phyloP scores from a whole-genome alignment of 1,284 basidiomycete genomes.

The Phylloboletellus chloephorus region DNA sequence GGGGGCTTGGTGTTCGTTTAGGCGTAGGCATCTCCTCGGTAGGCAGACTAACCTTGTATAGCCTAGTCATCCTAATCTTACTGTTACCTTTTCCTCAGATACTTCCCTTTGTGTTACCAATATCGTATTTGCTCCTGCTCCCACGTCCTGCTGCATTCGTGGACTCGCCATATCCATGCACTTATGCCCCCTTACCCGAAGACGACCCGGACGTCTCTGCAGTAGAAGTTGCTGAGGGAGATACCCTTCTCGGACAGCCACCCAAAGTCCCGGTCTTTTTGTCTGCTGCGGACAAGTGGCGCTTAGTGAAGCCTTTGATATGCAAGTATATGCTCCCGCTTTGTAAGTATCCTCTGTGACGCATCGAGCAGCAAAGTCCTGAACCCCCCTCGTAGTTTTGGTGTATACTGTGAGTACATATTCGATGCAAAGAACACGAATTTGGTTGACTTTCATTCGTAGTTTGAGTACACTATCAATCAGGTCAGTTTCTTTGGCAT shows the following conservation, averaged over 20 bases:
- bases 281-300: constrained; percentile 67
- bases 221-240: constrained; percentile 36
- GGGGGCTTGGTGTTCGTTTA: constrained; percentile 76
- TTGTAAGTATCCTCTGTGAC: constrained; percentile 45
- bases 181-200: constrained; percentile 52
- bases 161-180: constrained; percentile 36
- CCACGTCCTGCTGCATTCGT: constrained; percentile 53
- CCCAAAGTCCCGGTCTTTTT: constrained; percentile 43
- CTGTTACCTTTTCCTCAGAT: constrained; percentile 41
- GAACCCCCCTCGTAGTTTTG: constrained; percentile 44
- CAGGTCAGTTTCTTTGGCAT: constrained; percentile 49
- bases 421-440: neutral
- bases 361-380: constrained; percentile 1
- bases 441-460: constrained; percentile 12
- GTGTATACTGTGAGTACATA: constrained; percentile 66
- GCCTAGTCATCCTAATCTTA: constrained; percentile 1
- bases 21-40: constrained; percentile 83
- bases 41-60: constrained; percentile 24
- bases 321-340: constrained; percentile 76
- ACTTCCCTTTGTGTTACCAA: constrained; percentile 70
- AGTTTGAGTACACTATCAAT: constrained; percentile 93
- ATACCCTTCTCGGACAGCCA: constrained; percentile 27
- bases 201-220: constrained; percentile 39
- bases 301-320: constrained; percentile 68
- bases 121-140: constrained; percentile 71